Percentiles rank a stretch among this genome's conserved stretches.
These are phyloP conservation scores for Suillus subluteus DNA, from an alignment of 768 basidiomycete genomes.

Conservation along the genomic window DNA sequence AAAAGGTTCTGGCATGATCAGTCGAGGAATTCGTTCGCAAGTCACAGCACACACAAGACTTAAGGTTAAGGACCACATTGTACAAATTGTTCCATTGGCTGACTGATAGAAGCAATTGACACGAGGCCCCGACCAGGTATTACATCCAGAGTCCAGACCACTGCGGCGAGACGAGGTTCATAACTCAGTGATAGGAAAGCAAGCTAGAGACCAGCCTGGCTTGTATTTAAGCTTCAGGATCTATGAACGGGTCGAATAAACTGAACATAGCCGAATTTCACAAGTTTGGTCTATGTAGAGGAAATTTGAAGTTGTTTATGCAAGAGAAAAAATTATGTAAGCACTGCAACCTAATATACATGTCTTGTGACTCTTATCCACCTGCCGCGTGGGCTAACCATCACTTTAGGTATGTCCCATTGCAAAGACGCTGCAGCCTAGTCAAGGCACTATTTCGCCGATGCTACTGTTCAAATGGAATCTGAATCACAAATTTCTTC, in stretches of 20 bases:
- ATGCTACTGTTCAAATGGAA: too few species aligned
- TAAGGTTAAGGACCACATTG: not conserved
- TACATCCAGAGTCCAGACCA: not conserved
- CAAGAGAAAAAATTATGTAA: too few species aligned
- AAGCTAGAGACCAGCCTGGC: not conserved
- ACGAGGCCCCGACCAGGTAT: not conserved
- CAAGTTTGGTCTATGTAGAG: not conserved
- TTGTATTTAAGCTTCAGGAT: not conserved
- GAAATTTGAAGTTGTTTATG: too few species aligned
- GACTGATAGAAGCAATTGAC: not conserved
- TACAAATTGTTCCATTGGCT: not conserved
- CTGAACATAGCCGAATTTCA: not conserved
- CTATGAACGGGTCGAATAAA: not conserved
- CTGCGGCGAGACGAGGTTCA: not conserved
- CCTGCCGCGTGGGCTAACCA: too few species aligned
- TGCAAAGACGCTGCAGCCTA: too few species aligned
- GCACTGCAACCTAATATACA: too few species aligned
- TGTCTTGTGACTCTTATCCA: too few species aligned
- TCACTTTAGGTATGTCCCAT: too few species aligned
- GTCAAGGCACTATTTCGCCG: too few species aligned
- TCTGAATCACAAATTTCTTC: not conserved
- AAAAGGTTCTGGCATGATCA: constrained; percentile 6
- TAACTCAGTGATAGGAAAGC: not conserved
- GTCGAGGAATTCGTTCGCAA: too few species aligned
- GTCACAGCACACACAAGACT: not conserved